Evolutionary conservation across 352 stramenopile species (phyloP), one percentile per base, ranked within the genome.

Genomic region (Phytophthora lateralis): DNA sequence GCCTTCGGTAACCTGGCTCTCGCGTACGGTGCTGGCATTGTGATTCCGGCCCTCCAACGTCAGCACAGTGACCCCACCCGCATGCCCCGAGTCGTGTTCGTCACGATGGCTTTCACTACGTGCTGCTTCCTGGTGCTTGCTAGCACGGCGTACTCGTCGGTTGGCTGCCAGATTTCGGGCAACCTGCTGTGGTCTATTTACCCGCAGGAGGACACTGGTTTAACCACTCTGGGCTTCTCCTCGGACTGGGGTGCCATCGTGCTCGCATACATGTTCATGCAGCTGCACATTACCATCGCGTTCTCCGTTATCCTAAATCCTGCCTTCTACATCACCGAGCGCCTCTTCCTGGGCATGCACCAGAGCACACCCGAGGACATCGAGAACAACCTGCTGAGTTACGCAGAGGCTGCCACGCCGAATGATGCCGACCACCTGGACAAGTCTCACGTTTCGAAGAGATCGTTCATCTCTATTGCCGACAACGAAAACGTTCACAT

Each of bases 71-170:
- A 62, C 54, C 54, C 54, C 4, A 62, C 54, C 37, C 54, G 54
- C 6, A 55, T 62, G 54, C 43, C 54, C 14, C 43, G 54, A n/a
- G 54, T 55, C 24, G 43, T 62, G 27, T 71, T 78, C 24, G 53
- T 79, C 21, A 77, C 84, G 49, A 78, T 78, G 18, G 63, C 67
- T 0, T 71, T 88, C 38, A 60, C 72, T 3, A 75, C 71, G 7
- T 47, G 37, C 17, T 60, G 73, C 39, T 76, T 76, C 66, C 48
- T 74, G 38, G 60, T 66, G 17, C 50, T 78, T 50, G 54, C 69
- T 38, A 70, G 45, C 27, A 63, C 60, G 26, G 69, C 65, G 14
- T 80, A 75, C 56, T 80, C 69, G 7, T 62, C 66, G 5, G 56
- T 82, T 14, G 73, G 73, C 9, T 71, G 55, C 18, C 55, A 63